Evolutionary conservation across 2,329 filamentous ascomycete species (phyloP).

Genomic region (Neonectria punicea): DNA sequence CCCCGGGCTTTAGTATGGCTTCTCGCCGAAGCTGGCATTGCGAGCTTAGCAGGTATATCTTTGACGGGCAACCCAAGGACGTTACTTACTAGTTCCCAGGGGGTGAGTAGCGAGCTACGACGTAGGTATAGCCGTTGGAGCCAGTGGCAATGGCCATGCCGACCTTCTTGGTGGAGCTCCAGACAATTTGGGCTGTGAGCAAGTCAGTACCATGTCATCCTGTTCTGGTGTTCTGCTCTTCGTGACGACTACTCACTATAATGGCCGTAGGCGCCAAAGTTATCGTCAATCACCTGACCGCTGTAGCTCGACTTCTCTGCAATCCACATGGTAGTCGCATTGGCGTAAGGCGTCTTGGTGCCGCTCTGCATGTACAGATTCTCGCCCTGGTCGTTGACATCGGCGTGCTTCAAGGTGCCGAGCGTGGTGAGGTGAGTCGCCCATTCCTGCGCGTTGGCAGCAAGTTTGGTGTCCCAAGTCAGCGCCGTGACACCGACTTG

Average conservation of each 20-base stretch:
- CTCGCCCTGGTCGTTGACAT: slow-evolving; percentile 33
- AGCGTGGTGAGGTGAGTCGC: slow-evolving; percentile 34
- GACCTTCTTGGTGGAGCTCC: slow-evolving; percentile 41
- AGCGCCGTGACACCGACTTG: slow-evolving; percentile 33
- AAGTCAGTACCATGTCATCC: neutral
- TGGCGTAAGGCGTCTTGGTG: slow-evolving; percentile 24
- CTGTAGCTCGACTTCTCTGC: slow-evolving; percentile 38
- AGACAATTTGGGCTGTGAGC: slow-evolving; percentile 35
- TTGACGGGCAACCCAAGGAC: neutral
- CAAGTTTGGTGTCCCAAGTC: slow-evolving; percentile 37
- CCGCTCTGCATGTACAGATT: slow-evolving; percentile 39
- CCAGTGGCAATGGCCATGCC: slow-evolving; percentile 36
- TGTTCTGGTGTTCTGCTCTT: neutral
- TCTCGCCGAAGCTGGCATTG: slow-evolving; percentile 30
- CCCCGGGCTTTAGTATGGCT: slow-evolving; percentile 31
- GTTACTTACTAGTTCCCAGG: slow-evolving; percentile 42
- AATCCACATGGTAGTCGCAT: slow-evolving; percentile 35
- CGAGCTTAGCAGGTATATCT: slow-evolving; percentile 24
- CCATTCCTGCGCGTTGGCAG: slow-evolving; percentile 40
- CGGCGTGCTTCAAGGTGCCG: slow-evolving; percentile 35
- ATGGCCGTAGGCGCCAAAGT: slow-evolving; percentile 40
- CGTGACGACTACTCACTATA: slow-evolving; percentile 32
- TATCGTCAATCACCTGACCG: slow-evolving; percentile 31
- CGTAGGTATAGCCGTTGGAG: slow-evolving; percentile 29
- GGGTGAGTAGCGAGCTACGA: slow-evolving; percentile 40